Percentiles rank a stretch among this genome's conserved stretches.
These are phyloP conservation scores for Botrytis squamosa DNA, from an alignment of 2,329 filamentous ascomycete genomes.

Conservation along the genomic window DNA sequence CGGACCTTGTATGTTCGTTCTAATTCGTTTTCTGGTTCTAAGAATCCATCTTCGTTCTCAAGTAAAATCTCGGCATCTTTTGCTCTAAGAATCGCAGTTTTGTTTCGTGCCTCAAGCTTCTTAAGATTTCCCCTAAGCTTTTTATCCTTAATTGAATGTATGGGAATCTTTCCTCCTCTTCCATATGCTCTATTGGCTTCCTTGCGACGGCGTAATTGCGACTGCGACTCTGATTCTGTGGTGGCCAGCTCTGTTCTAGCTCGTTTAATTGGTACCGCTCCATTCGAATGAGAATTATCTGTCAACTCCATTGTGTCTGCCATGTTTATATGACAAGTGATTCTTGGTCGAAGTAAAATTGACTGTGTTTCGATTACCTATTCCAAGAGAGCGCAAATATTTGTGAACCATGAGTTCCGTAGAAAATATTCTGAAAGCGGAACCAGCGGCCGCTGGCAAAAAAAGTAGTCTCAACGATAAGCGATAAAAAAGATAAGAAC, in stretches of 20 bases:
- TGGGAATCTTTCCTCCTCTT: constrained; percentile 72
- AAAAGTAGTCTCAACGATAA: constrained; percentile 12
- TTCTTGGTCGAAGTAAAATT: not conserved
- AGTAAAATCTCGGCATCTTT: constrained; percentile 95
- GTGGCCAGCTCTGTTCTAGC: constrained; percentile 50
- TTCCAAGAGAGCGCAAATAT: constrained; percentile 13
- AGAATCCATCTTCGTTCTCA: constrained; percentile 80
- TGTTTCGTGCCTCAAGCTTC: constrained; percentile 76
- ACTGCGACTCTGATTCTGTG: constrained; percentile 34
- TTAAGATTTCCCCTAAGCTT: constrained; percentile 82
- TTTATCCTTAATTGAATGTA: constrained; percentile 77
- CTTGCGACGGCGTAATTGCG: constrained; percentile 48
- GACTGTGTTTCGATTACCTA: not conserved
- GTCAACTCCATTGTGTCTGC: constrained; percentile 27
- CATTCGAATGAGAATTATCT: constrained; percentile 45
- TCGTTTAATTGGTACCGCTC: constrained; percentile 51
- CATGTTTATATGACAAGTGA: constrained; percentile 18
- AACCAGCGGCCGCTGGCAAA: not conserved
- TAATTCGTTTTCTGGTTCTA: constrained; percentile 84
- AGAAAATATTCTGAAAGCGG: not conserved
- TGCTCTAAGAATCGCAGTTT: constrained; percentile 75
- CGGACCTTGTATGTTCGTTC: constrained; percentile 91
- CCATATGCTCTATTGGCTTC: constrained; percentile 78
- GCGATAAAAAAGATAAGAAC: constrained; percentile 23
- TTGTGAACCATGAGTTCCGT: not conserved